These are phyloP conservation scores for Voacanga thouarsii DNA, from an alignment of 257 asterid genomes.

Conservation along the genomic window DNA sequence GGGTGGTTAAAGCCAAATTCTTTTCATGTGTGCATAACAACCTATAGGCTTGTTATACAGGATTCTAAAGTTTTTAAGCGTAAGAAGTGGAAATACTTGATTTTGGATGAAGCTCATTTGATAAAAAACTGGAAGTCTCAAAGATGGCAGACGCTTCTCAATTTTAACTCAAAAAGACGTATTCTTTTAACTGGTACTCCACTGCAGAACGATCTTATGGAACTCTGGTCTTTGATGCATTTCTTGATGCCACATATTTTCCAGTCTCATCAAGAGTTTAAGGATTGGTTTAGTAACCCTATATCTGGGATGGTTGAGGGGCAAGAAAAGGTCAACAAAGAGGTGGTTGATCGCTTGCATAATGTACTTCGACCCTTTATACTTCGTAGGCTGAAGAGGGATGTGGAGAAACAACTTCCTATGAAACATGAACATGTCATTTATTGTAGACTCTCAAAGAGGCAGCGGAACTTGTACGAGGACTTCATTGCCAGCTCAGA, in stretches of 20 bases:
- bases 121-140: constrained; percentile 99
- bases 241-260: constrained; percentile 98
- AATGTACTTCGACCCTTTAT: constrained; percentile 98
- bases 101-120: constrained; percentile 97
- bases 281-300: constrained; percentile 99
- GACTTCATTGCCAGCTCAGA: constrained; percentile 99
- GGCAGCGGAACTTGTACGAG: constrained; percentile 96
- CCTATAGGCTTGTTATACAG: constrained; percentile 96
- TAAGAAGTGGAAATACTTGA: constrained; percentile 97
- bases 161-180: constrained; percentile 96
- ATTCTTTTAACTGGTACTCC: constrained; percentile 98
- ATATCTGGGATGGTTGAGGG: constrained; percentile 99
- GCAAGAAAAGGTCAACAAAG: constrained; percentile 93
- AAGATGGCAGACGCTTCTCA: constrained; percentile 97
- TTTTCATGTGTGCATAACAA: constrained; percentile 93
- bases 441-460: constrained; percentile 87
- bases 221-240: constrained; percentile 99
- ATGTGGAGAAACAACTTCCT: constrained; percentile 99
- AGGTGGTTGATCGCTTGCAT: constrained; percentile 95
- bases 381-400: constrained; percentile 95
- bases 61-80: constrained; percentile 95
- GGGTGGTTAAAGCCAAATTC: constrained; percentile 98
- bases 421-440: constrained; percentile 84
- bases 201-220: constrained; percentile 97
- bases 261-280: constrained; percentile 99